These are phyloP conservation scores for Trypanosoma platydactyli DNA, from an alignment of 208 protist species.

Conservation along the genomic window DNA sequence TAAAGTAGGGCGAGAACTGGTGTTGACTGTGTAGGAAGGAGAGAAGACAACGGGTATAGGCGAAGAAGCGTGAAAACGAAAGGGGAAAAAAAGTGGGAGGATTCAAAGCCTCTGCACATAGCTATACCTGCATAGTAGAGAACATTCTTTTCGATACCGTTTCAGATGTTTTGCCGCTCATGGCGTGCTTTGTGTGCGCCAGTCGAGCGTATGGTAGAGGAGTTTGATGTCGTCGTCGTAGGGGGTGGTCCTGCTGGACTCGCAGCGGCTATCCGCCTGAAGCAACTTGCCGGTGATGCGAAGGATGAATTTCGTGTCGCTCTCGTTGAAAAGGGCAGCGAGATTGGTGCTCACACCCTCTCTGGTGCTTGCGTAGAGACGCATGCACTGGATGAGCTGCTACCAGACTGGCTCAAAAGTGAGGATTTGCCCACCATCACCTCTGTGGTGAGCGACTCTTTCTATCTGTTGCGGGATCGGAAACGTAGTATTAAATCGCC, in stretches of 20 bases:
- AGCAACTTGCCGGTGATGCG: constrained; percentile 88
- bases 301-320: constrained; percentile 89
- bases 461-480: constrained; percentile 82
- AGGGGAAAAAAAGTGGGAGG: background rate
- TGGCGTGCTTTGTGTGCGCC: constrained; percentile 36
- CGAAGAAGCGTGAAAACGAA: background rate
- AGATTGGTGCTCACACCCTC: constrained; percentile 96
- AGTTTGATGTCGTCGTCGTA: constrained; percentile 97
- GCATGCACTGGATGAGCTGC: constrained; percentile 93
- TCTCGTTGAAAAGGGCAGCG: constrained; percentile 96
- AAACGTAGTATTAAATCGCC: constrained; percentile 55
- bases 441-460: constrained; percentile 88
- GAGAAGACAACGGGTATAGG: background rate
- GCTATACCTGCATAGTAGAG: background rate
- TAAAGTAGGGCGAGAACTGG: no score
- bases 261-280: constrained; percentile 94
- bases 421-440: constrained; percentile 80
- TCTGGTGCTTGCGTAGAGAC: constrained; percentile 97
- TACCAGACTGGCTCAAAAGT: constrained; percentile 93
- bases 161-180: constrained; percentile 44
- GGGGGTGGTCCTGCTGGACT: constrained; percentile 96
- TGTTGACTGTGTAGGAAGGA: no score
- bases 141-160: constrained; percentile 19
- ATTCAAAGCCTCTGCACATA: background rate
- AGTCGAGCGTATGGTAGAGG: constrained; percentile 86